Evolutionary conservation across 306 rosid genomes (phyloP).

Genomic region (Gastrolobium villosum): DNA sequence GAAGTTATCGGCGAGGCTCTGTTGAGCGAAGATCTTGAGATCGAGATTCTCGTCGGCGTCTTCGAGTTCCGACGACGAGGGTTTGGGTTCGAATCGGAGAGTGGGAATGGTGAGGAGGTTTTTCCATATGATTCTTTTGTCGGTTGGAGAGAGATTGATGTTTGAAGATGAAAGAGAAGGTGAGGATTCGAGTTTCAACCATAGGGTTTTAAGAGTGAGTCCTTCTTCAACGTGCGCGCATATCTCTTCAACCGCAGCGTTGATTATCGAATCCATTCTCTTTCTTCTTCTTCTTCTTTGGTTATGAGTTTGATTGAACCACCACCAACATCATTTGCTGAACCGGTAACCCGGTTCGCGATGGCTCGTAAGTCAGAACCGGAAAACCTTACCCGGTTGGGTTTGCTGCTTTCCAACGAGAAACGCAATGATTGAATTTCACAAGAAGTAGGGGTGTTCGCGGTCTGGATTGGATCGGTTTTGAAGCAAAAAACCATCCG

Average conservation of each 20-base stretch:
- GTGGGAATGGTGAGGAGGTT: conserved; percentile 73
- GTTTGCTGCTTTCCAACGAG: no score
- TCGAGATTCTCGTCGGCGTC: conserved; percentile 64
- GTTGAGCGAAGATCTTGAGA: conserved; percentile 63
- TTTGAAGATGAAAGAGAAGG: conserved; percentile 10
- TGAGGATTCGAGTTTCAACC: conserved; percentile 38
- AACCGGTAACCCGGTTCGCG: no score
- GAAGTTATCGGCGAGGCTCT: conserved; percentile 65
- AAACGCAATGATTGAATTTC: no score
- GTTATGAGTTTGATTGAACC: neutral
- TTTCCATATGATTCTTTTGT: conserved; percentile 69
- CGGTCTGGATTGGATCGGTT: no score
- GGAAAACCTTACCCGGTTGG: no score
- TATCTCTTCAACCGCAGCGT: conserved; percentile 55
- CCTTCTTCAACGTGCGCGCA: conserved; percentile 50
- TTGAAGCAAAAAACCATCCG: no score
- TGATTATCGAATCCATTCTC: conserved; percentile 49
- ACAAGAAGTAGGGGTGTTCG: no score
- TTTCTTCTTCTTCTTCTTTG: neutral
- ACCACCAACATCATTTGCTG: neutral
- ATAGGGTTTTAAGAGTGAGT: conserved; percentile 40
- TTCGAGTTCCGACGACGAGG: conserved; percentile 29
- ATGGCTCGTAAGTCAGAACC: no score
- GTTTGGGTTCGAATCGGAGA: conserved; percentile 60
- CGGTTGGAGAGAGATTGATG: conserved; percentile 30